A percentile compares a stretch with the other conserved stretches of the same genome.
These are phyloP conservation scores for Macrophomina phaseolina DNA, from an alignment of 2,329 filamentous ascomycete genomes.

Conservation along the genomic window DNA sequence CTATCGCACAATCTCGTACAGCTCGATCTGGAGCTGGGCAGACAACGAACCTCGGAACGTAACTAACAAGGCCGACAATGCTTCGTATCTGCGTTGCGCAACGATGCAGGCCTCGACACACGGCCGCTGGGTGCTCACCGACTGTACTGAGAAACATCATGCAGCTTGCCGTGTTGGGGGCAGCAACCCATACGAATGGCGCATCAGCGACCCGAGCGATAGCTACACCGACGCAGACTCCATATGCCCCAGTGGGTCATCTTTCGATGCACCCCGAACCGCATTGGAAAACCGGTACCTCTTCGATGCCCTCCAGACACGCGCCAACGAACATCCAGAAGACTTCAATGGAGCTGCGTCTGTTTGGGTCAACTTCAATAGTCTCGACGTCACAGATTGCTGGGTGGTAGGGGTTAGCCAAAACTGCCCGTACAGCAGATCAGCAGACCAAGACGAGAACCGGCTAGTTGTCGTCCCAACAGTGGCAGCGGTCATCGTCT, in stretches of 20 bases:
- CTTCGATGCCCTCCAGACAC: slow-evolving; percentile 31
- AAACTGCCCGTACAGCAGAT: slow-evolving; percentile 63
- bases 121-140: slow-evolving; percentile 64
- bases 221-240: slow-evolving; percentile 52
- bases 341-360: slow-evolving; percentile 32
- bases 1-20: slow-evolving; percentile 59
- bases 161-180: slow-evolving; percentile 62
- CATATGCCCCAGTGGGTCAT: slow-evolving; percentile 56
- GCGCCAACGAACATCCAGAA: slow-evolving; percentile 34
- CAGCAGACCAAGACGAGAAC: slow-evolving; percentile 50
- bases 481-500: slow-evolving; percentile 67
- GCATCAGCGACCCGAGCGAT: slow-evolving; percentile 50
- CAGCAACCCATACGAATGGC: slow-evolving; percentile 63
- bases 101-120: slow-evolving; percentile 50
- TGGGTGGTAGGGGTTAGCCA: slow-evolving; percentile 65
- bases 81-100: slow-evolving; percentile 59
- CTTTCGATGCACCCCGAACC: slow-evolving; percentile 64
- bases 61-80: slow-evolving; percentile 41
- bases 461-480: slow-evolving; percentile 64
- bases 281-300: slow-evolving; percentile 69
- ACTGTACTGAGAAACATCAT: slow-evolving; percentile 59
- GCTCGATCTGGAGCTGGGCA: slow-evolving; percentile 66
- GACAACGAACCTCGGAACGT: slow-evolving; percentile 59
- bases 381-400: slow-evolving; percentile 60
- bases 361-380: slow-evolving; percentile 68